Conservation (phyloP, 371 early-diverging fungal species). For the Dipsacomyces acuminosporus region DNA sequence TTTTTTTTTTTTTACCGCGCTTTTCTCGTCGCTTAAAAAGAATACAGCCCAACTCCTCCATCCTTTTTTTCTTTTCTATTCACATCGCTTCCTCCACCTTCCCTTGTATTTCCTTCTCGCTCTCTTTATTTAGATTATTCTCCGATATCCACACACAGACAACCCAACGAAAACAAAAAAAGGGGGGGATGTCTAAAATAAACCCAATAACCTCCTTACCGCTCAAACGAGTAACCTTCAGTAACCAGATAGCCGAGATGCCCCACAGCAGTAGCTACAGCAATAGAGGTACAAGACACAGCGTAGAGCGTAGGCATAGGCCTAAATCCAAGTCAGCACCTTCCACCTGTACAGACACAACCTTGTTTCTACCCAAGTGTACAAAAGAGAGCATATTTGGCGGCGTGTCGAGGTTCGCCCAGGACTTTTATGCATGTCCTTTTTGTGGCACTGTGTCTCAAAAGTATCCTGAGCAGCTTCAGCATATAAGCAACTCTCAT, state of each 20-base stretch:
- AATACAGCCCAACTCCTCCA: too few relatives aligned
- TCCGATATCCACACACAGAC: too few relatives aligned
- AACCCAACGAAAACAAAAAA: too few relatives aligned
- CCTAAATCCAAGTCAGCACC: neutral
- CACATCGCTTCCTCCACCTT: too few relatives aligned
- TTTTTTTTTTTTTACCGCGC: too few relatives aligned
- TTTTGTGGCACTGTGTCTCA: constrained; percentile 17
- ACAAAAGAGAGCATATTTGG: constrained; percentile 19
- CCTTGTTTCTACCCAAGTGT: neutral
- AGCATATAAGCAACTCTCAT: constrained; percentile 17
- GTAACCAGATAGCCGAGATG: neutral
- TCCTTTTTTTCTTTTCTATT: too few relatives aligned
- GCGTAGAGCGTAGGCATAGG: neutral
- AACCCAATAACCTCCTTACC: neutral
- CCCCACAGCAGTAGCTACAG: too few relatives aligned
- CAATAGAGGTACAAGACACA: neutral
- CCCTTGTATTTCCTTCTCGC: too few relatives aligned
- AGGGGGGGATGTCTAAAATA: neutral
- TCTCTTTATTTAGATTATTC: too few relatives aligned
- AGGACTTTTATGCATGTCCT: constrained; percentile 30
- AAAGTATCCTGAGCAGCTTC: constrained; percentile 15
- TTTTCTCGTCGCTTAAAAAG: too few relatives aligned
- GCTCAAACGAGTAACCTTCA: constrained; percentile 8
- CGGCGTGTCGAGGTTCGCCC: constrained; percentile 11
- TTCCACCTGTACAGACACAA: too few relatives aligned